Base-by-base conservation (phyloP, 306 rosid genomes). In the Quercus engelmannii region DNA sequence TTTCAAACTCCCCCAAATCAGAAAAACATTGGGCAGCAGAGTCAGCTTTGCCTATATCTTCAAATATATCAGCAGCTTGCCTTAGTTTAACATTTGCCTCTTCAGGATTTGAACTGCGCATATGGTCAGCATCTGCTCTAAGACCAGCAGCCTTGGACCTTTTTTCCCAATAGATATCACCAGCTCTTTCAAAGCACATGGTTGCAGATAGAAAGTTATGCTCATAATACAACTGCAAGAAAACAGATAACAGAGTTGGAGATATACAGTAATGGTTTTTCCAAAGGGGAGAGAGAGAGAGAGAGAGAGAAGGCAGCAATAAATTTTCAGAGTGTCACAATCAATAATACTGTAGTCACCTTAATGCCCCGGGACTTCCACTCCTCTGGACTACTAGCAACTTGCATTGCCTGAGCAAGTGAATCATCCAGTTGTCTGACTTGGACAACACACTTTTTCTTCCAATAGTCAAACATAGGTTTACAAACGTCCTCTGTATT, bases 391-490 rank as follows among this genome's bases (percentile, higher is more conserved):
- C 79, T 92, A 78, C 97, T 90, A 20, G 92, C 91, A 76, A 87
- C 92, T 87, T 86, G 88, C 93, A 92, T 92, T 21, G 90, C 89
- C 65, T 89, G 92, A 41, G 89, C 93, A 67, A 92, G 92, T 1
- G 96, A 92, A 76, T 83, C 93, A 55, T 89, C 93, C 78, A 92
- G 67, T 69, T 88, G 79, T 76, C 82, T 88, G 51, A 83, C 84
- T 76, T 91, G 97, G 20, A 92, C 96, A 33, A 90, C 87, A 87
- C 86, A 58, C 68, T 85, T 88, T 76, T 80, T 84, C 80, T 71
- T 84, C 97, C 94, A 92, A 75, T 90, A 92, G 30, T 92, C 91
- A 84, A 92, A 92, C 86, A 92, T 70, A 1, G 97, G 97, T 73
- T 20, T 63, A 1, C 79, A 84, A 18, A 81, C 56, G 4, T 80